Evolutionary conservation across 441 rosid genomes (phyloP), one percentile per base, ranked within the genome.

Genomic region (Macaranga tanarius): DNA sequence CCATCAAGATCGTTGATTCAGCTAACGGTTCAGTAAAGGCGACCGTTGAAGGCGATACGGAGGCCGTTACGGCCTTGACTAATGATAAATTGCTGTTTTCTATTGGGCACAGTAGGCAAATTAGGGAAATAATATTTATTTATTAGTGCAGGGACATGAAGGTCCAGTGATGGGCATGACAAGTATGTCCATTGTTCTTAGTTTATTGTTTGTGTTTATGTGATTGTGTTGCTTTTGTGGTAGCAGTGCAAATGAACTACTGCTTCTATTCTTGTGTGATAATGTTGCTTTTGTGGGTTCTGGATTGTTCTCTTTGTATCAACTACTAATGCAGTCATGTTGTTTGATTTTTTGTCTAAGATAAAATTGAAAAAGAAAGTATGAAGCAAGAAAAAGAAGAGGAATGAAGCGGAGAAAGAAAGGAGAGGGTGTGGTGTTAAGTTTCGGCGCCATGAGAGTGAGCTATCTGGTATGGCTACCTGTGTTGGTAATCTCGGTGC

Each of bases 111-210:
- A 92, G 98, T 72, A 83, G 93, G 71, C 95, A 89, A 73, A 93
- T 95, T 62, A 88, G 88, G 76, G 95, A n/a, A n/a, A 50, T 11
- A 44, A 11, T 44, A 2, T 72, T 11, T 65, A 34, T 58, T 65
- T 55, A 75, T 74, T 70, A n/a, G 76, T 71, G 69, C 73, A 95
- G 99, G 97, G 97, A 47, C 97, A 90, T 61, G 96, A 95, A 4
- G 99, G 98, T 69, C 97, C 99, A 3, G 88, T 91, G 50, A 89
- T 88, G 94, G 87, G 87, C 19, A 95, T 95, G 98, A 84, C 92
- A 44, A n/a, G n/a, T n/a, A n/a, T n/a, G n/a, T n/a, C n/a, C n/a
- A n/a, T n/a, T n/a, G n/a, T n/a, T n/a, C n/a, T n/a, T n/a, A n/a
- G n/a, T n/a, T n/a, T n/a, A n/a, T n/a, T n/a, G n/a, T n/a, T n/a